Conservation (phyloP, 2,329 filamentous ascomycete species). For the Cyphellophora attinorum region DNA sequence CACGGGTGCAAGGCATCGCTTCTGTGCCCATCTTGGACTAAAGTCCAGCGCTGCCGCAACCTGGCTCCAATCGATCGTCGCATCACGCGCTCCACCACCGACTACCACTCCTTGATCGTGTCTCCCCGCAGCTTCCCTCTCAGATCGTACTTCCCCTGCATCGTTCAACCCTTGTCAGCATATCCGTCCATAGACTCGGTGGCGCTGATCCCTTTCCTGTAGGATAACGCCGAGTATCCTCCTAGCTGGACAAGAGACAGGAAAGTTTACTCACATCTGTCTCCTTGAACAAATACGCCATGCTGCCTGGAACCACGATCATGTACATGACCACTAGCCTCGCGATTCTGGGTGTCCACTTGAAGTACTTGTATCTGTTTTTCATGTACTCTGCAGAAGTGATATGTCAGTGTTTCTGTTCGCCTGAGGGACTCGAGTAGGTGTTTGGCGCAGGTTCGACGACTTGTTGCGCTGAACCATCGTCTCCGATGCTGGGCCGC, state of each 20-base stretch:
- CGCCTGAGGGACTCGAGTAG: too few species aligned
- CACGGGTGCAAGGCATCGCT: too few species aligned
- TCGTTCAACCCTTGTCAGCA: not conserved
- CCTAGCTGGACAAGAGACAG: not conserved
- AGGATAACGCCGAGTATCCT: not conserved
- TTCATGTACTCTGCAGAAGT: conserved; percentile 45
- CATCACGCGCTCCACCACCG: not conserved
- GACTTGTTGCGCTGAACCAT: too few species aligned
- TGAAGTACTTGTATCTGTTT: conserved; percentile 89
- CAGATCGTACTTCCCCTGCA: conserved; percentile 74
- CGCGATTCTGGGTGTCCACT: conserved; percentile 79
- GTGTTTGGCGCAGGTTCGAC: too few species aligned
- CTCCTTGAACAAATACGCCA: conserved; percentile 65
- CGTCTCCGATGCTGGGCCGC: too few species aligned
- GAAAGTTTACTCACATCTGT: conserved; percentile 65
- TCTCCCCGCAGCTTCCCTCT: conserved; percentile 85
- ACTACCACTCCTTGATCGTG: conserved; percentile 66
- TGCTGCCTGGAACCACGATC: conserved; percentile 57
- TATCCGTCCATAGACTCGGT: not conserved
- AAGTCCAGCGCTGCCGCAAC: too few species aligned
- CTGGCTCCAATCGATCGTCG: too few species aligned
- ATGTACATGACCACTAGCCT: conserved; percentile 71
- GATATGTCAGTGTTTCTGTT: too few species aligned
- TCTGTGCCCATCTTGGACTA: too few species aligned
- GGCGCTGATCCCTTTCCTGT: not conserved